phyloP scores from a whole-genome alignment of 768 basidiomycete genomes.

The Pulveroboletus sp. region DNA sequence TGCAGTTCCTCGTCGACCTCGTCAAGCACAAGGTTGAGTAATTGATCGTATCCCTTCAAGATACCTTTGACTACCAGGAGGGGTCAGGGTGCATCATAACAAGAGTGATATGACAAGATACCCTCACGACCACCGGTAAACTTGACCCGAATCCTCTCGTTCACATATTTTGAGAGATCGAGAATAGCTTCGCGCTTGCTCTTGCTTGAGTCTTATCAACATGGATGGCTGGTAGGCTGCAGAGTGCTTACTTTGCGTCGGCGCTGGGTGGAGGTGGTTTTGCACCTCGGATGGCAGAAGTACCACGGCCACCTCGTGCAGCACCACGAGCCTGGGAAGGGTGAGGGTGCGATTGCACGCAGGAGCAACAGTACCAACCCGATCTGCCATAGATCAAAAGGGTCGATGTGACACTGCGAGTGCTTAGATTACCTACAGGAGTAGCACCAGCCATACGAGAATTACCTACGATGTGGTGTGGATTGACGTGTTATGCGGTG shows the following conservation, averaged over 20 bases:
- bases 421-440: slow-evolving; percentile 15
- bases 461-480: slow-evolving; percentile 15
- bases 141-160: slow-evolving; percentile 89
- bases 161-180: slow-evolving; percentile 90
- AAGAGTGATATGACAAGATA: slow-evolving; percentile 24
- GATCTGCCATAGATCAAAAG: slow-evolving; percentile 27
- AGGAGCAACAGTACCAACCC: slow-evolving; percentile 16
- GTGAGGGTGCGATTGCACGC: slow-evolving; percentile 19
- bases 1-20: slow-evolving; percentile 83
- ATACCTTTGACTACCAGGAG: slow-evolving; percentile 70
- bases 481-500: slow-evolving; percentile 18
- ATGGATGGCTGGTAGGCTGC: slow-evolving; percentile 9
- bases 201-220: slow-evolving; percentile 33
- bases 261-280: slow-evolving; percentile 11
- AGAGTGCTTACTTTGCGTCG: slow-evolving; percentile 26
- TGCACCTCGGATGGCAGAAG: slow-evolving; percentile 28
- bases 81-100: neutral
- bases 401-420: slow-evolving; percentile 4
- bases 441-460: neutral
- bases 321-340: slow-evolving; percentile 54
- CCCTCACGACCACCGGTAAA: slow-evolving; percentile 98
- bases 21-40: slow-evolving; percentile 95
- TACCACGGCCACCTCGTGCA: slow-evolving; percentile 43
- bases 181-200: slow-evolving; percentile 87
- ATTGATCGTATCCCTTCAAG: slow-evolving; percentile 93